phyloP scores from a whole-genome alignment of 768 basidiomycete genomes.

The Lepiota venenata region DNA sequence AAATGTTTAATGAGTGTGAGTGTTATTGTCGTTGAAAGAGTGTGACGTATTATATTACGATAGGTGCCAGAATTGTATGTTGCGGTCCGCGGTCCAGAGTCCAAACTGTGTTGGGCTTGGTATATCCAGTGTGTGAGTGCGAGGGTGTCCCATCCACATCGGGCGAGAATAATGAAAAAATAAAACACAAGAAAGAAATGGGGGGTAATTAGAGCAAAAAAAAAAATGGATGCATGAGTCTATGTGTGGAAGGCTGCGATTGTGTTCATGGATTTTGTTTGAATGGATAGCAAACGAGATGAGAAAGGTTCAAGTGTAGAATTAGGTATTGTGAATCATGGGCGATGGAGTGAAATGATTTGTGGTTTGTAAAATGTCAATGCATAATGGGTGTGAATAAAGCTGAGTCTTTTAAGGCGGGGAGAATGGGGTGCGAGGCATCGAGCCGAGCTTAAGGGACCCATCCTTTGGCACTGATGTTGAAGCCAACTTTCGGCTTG shows the following conservation, averaged over 20 bases:
- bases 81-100: neutral
- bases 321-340: neutral
- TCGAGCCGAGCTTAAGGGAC: neutral
- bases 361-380: neutral
- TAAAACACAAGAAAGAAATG: constrained; percentile 7
- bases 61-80: neutral
- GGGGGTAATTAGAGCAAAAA: neutral
- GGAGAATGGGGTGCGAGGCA: neutral
- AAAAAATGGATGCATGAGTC: no score
- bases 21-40: neutral
- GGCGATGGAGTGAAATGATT: neutral
- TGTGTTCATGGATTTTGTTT: no score
- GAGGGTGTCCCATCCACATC: neutral
- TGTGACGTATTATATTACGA: neutral
- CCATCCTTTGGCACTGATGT: constrained; percentile 6
- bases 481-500: constrained; percentile 13
- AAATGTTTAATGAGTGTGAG: constrained; percentile 4
- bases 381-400: constrained; percentile 1
- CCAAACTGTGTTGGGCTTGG: neutral
- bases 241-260: no score
- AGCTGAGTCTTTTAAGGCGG: neutral
- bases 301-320: neutral
- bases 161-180: constrained; percentile 9
- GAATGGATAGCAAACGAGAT: constrained; percentile 2
- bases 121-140: neutral